Conservation (phyloP, 805 yeast species). For the Candida sonorensis region DNA sequence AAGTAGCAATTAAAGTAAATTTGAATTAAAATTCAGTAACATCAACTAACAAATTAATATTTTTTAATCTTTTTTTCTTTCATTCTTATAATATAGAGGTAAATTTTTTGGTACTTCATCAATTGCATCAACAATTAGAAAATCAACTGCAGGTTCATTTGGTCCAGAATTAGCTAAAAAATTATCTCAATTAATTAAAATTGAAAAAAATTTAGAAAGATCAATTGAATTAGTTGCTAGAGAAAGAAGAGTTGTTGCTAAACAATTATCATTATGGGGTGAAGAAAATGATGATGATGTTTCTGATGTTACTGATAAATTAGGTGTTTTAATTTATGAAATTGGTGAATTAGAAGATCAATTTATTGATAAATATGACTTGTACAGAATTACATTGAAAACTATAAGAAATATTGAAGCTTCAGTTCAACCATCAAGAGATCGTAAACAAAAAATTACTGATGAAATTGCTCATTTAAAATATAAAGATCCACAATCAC, state of each 20-base stretch:
- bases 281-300: slow-evolving; percentile 97
- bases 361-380: slow-evolving; percentile 96
- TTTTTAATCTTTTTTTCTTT: background rate
- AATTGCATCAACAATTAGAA: slow-evolving; percentile 64
- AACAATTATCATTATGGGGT: slow-evolving; percentile 97
- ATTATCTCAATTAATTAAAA: slow-evolving; percentile 84
- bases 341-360: slow-evolving; percentile 98
- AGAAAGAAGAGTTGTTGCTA: slow-evolving; percentile 94
- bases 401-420: slow-evolving; percentile 94
- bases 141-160: slow-evolving; percentile 80
- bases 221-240: slow-evolving; percentile 87
- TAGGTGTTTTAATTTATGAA: slow-evolving; percentile 93
- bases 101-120: slow-evolving; percentile 73
- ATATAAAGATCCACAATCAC: slow-evolving; percentile 97
- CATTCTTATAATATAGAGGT: slow-evolving; percentile 28
- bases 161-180: slow-evolving; percentile 95
- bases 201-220: slow-evolving; percentile 94
- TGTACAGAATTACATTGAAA: slow-evolving; percentile 93
- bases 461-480: slow-evolving; percentile 96
- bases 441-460: slow-evolving; percentile 94
- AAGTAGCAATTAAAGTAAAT: slow-evolving; percentile 4
- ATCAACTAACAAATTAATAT: background rate
- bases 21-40: too few species aligned
- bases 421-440: slow-evolving; percentile 96
- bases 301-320: slow-evolving; percentile 92